Evolutionary conservation across 305 asterid species (phyloP).

Genomic region (Fraxinus baroniana): DNA sequence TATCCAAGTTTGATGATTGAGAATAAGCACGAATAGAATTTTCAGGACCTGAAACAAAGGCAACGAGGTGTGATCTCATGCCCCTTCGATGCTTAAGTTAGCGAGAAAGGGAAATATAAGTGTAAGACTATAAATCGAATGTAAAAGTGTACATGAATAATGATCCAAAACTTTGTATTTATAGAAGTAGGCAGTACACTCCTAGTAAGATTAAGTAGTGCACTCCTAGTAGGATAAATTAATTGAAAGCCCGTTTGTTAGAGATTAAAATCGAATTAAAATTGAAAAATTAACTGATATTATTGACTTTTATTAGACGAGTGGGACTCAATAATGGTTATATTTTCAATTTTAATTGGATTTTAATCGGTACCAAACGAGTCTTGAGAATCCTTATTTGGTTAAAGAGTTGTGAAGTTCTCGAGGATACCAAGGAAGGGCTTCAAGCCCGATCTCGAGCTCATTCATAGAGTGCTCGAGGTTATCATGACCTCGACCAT

Average conservation of each 20-base stretch:
- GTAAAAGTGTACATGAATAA: background rate
- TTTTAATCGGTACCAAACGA: too few species aligned
- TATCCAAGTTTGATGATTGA: background rate
- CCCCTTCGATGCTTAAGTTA: background rate
- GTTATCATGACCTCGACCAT: too few species aligned
- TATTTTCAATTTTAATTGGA: too few species aligned
- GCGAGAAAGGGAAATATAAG: background rate
- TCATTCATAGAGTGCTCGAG: too few species aligned
- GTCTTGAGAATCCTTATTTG: background rate
- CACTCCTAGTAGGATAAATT: too few species aligned
- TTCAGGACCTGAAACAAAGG: background rate
- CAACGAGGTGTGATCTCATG: background rate
- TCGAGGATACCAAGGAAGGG: background rate
- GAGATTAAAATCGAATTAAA: too few species aligned
- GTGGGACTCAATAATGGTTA: too few species aligned
- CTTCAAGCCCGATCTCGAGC: too few species aligned
- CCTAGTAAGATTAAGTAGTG: background rate
- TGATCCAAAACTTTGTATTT: background rate
- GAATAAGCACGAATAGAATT: background rate
- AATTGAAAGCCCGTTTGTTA: too few species aligned
- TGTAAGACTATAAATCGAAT: background rate
- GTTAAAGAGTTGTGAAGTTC: background rate
- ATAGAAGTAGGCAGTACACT: background rate
- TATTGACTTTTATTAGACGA: too few species aligned
- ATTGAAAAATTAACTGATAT: too few species aligned